phyloP scores from a whole-genome alignment of 768 basidiomycete genomes.

The Ephemerocybe angulata region DNA sequence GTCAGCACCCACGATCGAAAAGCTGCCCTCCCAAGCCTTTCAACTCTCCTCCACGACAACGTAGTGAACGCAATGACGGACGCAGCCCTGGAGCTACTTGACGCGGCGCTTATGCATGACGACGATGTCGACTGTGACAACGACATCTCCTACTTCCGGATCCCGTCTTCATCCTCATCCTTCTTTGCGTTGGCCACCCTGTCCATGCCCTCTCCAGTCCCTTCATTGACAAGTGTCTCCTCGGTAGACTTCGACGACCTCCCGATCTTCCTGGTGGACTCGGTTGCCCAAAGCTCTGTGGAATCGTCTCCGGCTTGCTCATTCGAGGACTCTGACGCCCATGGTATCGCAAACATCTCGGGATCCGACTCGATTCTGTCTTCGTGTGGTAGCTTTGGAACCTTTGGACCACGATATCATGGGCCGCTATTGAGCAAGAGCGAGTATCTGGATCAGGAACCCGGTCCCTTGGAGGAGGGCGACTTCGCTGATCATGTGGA shows the following conservation, averaged over 20 bases:
- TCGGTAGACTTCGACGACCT: conserved; percentile 10
- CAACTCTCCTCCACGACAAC: neutral
- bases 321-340: neutral
- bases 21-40: neutral
- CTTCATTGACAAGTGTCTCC: conserved; percentile 4
- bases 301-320: neutral
- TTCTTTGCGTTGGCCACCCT: conserved; percentile 9
- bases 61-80: no score
- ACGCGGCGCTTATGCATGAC: neutral
- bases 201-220: conserved; percentile 3
- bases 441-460: neutral
- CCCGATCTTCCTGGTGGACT: conserved; percentile 9
- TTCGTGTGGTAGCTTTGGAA: neutral
- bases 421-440: neutral
- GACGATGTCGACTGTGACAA: neutral
- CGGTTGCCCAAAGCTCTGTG: conserved; percentile 5
- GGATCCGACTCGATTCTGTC: neutral
- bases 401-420: conserved; percentile 2
- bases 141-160: conserved; percentile 2
- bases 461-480: neutral
- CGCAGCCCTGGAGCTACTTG: no score
- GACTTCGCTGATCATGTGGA: no score
- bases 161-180: conserved; percentile 3
- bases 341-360: neutral
- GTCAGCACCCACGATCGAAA: neutral